Evolutionary conservation across 2,329 filamentous ascomycete genomes (phyloP), one percentile per base, ranked within the genome.

Genomic region (Diaporthe sp.): DNA sequence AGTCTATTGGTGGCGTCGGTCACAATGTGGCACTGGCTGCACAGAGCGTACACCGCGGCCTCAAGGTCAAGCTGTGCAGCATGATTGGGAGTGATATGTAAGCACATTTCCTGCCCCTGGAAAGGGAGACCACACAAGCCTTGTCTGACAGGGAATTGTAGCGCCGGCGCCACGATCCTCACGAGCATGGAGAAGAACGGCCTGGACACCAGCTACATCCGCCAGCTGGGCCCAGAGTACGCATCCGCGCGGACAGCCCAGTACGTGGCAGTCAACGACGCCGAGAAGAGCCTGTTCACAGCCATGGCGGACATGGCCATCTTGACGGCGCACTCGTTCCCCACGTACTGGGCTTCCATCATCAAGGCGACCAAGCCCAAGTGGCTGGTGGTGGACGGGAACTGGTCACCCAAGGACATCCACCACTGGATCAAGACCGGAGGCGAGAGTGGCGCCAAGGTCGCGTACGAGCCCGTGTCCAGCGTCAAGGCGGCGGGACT

Each of bases 251-350:
- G 94, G 73, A 98, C 96, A 2, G 95, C 96, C 0, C 95, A 98
- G 82, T 98, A 98, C 82, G 90, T 98, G 4, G 94, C 96, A 22
- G 87, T 98, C 77, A 99, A 98, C 81, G 94, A 97, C 80, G 87
- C 87, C 0, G 91, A 93, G 75, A 97, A 95, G 82, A 93, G 96
- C 77, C 90, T 99, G 3, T 89, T 96, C n/a, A 84, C 98, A 77
- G 96, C 95, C 60, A 97, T 98, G 95, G 96, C 96, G 6, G 97
- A 98, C 81, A 98, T 98, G 95, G 90, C 88, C 72, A 96, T 98
- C 78, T 90, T 98, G 64, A 89, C 91, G n/a, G 81, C 84, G 22
- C 85, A 89, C 75, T 86, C 87, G 0, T 88, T 89, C 76, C 83
- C 87, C 0, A 82, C 86, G 12, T 85, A 89, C 77, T 95, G 93